A percentile compares a stretch with the other conserved stretches of the same genome.
Conservation (phyloP, 2,329 filamentous ascomycete species). For the Cercospora sojina region DNA sequence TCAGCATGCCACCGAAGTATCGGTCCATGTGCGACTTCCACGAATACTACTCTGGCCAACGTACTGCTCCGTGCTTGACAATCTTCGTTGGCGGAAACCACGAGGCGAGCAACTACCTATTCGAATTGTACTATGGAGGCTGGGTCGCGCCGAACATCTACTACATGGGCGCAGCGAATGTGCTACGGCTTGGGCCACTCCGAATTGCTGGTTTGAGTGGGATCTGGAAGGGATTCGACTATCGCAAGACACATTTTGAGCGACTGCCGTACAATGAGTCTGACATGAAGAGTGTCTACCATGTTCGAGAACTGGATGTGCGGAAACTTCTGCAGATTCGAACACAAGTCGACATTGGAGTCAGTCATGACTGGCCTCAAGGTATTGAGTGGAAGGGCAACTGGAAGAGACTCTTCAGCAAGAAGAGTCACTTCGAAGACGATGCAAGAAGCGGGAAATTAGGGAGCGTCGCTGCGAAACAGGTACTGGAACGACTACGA, state of each 20-base stretch:
- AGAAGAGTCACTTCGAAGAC: constrained; percentile 70
- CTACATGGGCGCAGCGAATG: constrained; percentile 90
- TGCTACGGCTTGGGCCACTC: constrained; percentile 77
- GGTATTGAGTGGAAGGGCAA: constrained; percentile 79
- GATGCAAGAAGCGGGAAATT: constrained; percentile 75
- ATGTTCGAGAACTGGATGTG: constrained; percentile 85
- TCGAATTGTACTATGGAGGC: constrained; percentile 91
- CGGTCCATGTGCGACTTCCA: constrained; percentile 88
- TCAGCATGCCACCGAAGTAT: constrained; percentile 87
- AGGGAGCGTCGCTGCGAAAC: constrained; percentile 75
- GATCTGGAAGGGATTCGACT: constrained; percentile 93
- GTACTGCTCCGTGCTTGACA: constrained; percentile 80
- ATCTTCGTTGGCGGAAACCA: constrained; percentile 94
- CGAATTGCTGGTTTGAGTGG: constrained; percentile 88
- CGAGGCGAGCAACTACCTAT: constrained; percentile 85
- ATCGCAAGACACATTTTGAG: constrained; percentile 78
- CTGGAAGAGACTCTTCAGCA: constrained; percentile 63
- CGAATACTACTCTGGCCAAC: constrained; percentile 81
- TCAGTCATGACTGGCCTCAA: constrained; percentile 95
- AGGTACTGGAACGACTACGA: constrained; percentile 76
- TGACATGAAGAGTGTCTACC: constrained; percentile 81
- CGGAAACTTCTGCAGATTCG: constrained; percentile 80
- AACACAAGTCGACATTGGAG: constrained; percentile 84
- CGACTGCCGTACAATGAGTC: constrained; percentile 76
- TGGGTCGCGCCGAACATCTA: constrained; percentile 98